phyloP scores from a whole-genome alignment of 2,329 filamentous ascomycete species.

The Aspergillus sp. region DNA sequence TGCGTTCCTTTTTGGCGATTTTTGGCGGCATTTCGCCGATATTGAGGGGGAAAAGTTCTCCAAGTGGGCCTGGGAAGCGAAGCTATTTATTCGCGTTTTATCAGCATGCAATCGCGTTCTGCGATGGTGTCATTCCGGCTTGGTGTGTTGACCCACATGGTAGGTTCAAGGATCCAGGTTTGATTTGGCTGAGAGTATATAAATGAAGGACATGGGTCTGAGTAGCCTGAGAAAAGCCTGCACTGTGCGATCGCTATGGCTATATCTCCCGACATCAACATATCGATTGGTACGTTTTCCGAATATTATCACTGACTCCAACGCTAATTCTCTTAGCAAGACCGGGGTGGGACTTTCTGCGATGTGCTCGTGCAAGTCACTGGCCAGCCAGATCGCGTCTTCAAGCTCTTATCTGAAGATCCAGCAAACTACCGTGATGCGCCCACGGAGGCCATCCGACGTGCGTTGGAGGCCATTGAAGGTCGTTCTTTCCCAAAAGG shows the following conservation, averaged over 20 bases:
- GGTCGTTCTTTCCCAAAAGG: slow-evolving; percentile 16
- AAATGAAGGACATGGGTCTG: not conserved
- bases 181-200: not conserved
- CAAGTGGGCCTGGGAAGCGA: not conserved
- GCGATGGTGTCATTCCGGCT: slow-evolving; percentile 1
- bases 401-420: slow-evolving; percentile 34
- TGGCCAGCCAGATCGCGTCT: slow-evolving; percentile 25
- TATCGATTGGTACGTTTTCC: slow-evolving; percentile 1
- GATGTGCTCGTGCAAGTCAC: not conserved
- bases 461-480: slow-evolving; percentile 50
- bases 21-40: not conserved
- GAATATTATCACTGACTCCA: too few species aligned
- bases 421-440: slow-evolving; percentile 34
- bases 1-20: not conserved
- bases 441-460: slow-evolving; percentile 83
- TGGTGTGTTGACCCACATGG: not conserved
- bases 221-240: too few species aligned
- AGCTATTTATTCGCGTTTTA: not conserved
- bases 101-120: not conserved
- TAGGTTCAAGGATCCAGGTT: not conserved
- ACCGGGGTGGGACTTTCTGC: slow-evolving; percentile 2
- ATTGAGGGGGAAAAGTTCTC: not conserved
- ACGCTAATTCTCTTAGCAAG: not conserved
- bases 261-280: not conserved
- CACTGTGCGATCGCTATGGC: not conserved